Conservation (phyloP, 306 rosid species). For the Cucurbita argyrosperma region DNA sequence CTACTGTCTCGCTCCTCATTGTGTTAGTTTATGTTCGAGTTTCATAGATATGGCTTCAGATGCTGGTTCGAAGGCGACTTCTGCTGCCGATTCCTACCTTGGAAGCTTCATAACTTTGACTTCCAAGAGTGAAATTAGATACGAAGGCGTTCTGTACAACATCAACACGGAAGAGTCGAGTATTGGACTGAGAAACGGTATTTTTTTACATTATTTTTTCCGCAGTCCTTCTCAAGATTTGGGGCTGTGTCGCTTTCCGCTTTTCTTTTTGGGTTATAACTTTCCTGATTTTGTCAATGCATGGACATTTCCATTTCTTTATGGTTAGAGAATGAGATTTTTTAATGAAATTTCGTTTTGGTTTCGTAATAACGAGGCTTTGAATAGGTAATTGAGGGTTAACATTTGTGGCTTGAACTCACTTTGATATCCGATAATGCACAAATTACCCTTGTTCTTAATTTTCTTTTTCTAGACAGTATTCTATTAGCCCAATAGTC, state of each 20-base stretch:
- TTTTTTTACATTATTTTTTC: background rate
- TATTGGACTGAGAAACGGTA: conserved; percentile 66
- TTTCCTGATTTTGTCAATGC: background rate
- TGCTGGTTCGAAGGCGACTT: conserved; percentile 34
- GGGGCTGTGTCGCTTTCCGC: too few relatives aligned
- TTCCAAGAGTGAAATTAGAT: conserved; percentile 78
- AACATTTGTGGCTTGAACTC: background rate
- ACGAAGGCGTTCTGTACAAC: conserved; percentile 64
- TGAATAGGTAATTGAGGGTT: background rate
- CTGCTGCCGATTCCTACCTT: conserved; percentile 75
- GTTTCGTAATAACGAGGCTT: background rate
- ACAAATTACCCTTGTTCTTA: background rate
- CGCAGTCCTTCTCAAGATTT: background rate
- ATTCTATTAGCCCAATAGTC: background rate
- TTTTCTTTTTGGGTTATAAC: background rate
- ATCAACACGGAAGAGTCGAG: conserved; percentile 79
- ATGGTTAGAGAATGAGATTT: background rate
- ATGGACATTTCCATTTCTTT: background rate
- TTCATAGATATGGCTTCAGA: conserved; percentile 45
- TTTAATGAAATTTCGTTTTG: background rate
- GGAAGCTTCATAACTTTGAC: conserved; percentile 81
- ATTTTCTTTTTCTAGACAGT: background rate
- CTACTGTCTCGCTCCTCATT: conserved; percentile 13
- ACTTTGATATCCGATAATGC: background rate
- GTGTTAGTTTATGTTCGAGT: background rate